phyloP scores from a whole-genome alignment of 1,284 basidiomycete species.

The Cerrena zonata region DNA sequence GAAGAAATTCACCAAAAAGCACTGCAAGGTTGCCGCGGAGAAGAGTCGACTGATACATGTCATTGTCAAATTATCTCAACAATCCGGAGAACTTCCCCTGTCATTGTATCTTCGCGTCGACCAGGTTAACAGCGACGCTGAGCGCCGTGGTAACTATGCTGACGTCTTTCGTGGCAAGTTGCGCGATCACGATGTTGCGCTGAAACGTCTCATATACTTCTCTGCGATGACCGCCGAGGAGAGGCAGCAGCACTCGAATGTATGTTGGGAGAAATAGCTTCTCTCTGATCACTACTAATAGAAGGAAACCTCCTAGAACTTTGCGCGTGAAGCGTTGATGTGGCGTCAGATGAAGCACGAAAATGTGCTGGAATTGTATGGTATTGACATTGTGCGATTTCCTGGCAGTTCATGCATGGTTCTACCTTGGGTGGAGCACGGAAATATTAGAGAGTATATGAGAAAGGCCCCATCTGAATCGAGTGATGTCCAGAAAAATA shows the following conservation, averaged over 20 bases:
- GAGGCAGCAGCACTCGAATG: no score
- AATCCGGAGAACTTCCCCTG: background rate
- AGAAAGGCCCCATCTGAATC: no score
- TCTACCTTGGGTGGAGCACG: constrained; percentile 4
- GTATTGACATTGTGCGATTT: constrained; percentile 1
- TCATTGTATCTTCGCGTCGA: background rate
- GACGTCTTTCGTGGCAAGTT: constrained; percentile 4
- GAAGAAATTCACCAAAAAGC: background rate
- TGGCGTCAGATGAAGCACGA: constrained; percentile 7
- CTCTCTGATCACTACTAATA: no score
- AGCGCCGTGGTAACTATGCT: background rate
- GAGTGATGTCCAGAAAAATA: background rate
- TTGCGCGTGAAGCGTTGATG: constrained; percentile 2
- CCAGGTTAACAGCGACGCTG: background rate
- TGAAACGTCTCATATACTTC: constrained; percentile 4
- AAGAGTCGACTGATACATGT: background rate
- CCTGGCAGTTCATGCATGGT: constrained; percentile 3
- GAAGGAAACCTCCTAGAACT: no score
- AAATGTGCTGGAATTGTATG: constrained; percentile 8
- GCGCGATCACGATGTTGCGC: background rate
- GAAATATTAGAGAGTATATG: background rate
- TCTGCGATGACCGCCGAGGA: background rate
- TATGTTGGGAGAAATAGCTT: no score
- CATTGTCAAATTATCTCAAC: background rate
- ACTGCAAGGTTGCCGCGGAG: background rate